Evolutionary conservation across 148 eudicot genomes (phyloP), one percentile per base, ranked within the genome.

Genomic region (Chenopodium quinoa): DNA sequence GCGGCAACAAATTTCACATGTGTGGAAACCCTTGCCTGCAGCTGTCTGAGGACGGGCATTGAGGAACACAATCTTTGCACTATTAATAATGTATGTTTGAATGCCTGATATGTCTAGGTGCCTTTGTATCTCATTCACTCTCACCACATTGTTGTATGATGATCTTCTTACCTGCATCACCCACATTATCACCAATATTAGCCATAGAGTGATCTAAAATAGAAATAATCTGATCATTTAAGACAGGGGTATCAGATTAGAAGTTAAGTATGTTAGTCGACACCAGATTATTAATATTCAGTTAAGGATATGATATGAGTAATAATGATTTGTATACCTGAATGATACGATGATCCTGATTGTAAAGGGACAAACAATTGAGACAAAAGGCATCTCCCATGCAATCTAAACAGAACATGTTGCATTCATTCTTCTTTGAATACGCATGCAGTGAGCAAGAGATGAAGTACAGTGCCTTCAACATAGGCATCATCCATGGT

Each of bases 351-450:
- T 90, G 92, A 74, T 82, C 86, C 67, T 83, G 78, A 27, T 29
- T 72, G 82, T 90, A 91, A 47, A 71, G 85, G 75, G 75, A 60
- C 77, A 85, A 86, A 82, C 92, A 90, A 76, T 82, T 83, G 56
- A 88, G 84, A 27, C 92, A 90, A 16, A 90, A 75, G 37, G 90
- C 87, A 77, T 83, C 79, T 56, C 86, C 86, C 75, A 75, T 63
- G 81, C 92, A 90, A 67, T 90, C 92, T 84, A 90, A 82, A 66
- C 92, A 90, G 73, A 47, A 90, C 87, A 88, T 78, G 62, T 90
- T 90, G 84, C 88, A 88, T 76, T 90, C 90, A 52, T 84, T 83
- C 60, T 88, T 90, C 67, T 77, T 83, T 29, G 83, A 82, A 75
- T 79, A 73, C 0, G 77, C 82, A 80, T 90, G 92, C 62, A 84